Percentiles rank a stretch among this genome's conserved stretches.
Evolutionary conservation across 805 yeast genomes (phyloP).

Genomic region (Yamadazyma tumulicola): DNA sequence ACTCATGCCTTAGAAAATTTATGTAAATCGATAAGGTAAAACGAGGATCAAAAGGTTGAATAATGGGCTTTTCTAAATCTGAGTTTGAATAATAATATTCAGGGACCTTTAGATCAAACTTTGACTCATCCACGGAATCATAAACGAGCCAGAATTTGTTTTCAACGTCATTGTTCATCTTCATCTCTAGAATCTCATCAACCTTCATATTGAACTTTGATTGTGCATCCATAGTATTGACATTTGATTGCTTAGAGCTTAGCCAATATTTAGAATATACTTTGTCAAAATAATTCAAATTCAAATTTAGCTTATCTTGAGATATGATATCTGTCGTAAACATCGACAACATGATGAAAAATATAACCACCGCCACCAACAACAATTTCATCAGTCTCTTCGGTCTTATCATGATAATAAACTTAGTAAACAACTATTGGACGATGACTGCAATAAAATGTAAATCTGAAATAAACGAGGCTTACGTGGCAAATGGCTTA

Average conservation of each 20-base stretch:
- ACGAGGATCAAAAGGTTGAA: constrained; percentile 31
- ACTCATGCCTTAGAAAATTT: constrained; percentile 11
- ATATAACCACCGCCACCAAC: too few relatives aligned
- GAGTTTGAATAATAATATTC: constrained; percentile 7
- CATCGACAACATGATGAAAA: constrained; percentile 2
- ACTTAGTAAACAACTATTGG: too few relatives aligned
- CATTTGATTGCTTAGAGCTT: neutral
- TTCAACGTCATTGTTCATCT: constrained; percentile 19
- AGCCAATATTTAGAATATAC: constrained; percentile 6
- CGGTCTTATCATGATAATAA: too few relatives aligned
- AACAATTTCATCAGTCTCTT: neutral
- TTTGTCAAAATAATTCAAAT: constrained; percentile 10
- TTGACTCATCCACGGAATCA: constrained; percentile 8
- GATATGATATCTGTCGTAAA: too few relatives aligned
- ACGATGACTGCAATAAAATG: too few relatives aligned
- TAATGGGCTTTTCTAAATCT: constrained; percentile 14
- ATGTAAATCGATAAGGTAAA: constrained; percentile 25
- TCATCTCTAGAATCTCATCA: constrained; percentile 13
- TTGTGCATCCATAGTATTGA: constrained; percentile 5
- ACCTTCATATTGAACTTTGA: constrained; percentile 15
- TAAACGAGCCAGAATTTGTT: constrained; percentile 22
- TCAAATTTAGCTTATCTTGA: neutral
- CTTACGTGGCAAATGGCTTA: too few relatives aligned
- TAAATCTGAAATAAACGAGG: too few relatives aligned
- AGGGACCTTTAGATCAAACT: constrained; percentile 13